Conservation (phyloP, 1,284 basidiomycete species). For the Ceratorhiza oryzae-sativae region DNA sequence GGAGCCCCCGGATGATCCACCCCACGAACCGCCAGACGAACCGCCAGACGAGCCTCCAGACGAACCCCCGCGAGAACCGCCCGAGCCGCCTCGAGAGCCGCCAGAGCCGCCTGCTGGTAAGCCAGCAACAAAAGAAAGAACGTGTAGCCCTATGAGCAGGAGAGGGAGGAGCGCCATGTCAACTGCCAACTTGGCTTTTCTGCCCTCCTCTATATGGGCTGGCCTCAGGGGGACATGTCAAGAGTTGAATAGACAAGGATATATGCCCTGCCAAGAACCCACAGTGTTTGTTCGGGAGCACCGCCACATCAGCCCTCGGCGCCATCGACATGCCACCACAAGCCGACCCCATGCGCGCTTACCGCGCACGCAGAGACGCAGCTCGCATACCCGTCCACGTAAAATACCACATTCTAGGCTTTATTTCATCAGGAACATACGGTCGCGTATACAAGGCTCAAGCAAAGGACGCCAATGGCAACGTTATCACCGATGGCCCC, state of each 20-base stretch:
- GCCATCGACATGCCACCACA: constrained; percentile 13
- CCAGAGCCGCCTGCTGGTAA: constrained; percentile 31
- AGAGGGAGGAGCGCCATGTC: constrained; percentile 2
- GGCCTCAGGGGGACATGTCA: neutral
- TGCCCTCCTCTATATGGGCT: neutral
- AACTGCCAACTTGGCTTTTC: neutral
- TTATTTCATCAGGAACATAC: constrained; percentile 98
- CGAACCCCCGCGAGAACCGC: constrained; percentile 10
- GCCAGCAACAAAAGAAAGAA: constrained; percentile 1
- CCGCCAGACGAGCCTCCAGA: constrained; percentile 14
- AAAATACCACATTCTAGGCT: constrained; percentile 93
- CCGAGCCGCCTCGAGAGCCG: constrained; percentile 10
- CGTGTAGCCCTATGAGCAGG: neutral
- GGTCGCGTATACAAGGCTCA: constrained; percentile 98
- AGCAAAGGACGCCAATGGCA: constrained; percentile 64
- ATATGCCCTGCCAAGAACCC: constrained; percentile 25
- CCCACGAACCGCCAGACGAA: constrained; percentile 6
- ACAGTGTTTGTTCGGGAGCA: neutral
- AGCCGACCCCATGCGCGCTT: constrained; percentile 80
- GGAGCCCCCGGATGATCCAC: neutral
- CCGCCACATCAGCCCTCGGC: constrained; percentile 18
- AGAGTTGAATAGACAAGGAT: neutral
- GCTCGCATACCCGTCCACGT: constrained; percentile 71
- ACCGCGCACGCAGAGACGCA: constrained; percentile 77
- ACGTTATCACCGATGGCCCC: constrained; percentile 46